phyloP scores from a whole-genome alignment of 2,329 filamentous ascomycete genomes.

The Emericellopsis cladophorae region DNA sequence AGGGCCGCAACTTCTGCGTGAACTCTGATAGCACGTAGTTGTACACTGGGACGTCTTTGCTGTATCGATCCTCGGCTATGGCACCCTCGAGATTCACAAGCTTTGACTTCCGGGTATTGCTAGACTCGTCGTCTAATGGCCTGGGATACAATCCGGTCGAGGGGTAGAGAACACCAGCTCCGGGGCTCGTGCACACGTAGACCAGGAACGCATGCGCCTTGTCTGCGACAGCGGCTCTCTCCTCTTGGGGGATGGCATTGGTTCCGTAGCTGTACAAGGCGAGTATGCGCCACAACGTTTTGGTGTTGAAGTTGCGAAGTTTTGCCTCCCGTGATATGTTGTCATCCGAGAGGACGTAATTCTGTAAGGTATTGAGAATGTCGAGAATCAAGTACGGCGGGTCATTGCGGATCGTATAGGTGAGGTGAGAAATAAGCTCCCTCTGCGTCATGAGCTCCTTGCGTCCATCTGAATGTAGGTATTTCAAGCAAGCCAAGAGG shows the following conservation, averaged over 20 bases:
- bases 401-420: slow-evolving; percentile 68
- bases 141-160: slow-evolving; percentile 79
- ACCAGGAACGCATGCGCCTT: slow-evolving; percentile 65
- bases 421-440: slow-evolving; percentile 72
- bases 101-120: neutral
- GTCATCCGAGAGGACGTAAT: slow-evolving; percentile 61
- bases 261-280: slow-evolving; percentile 55
- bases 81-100: slow-evolving; percentile 52
- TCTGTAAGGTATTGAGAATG: slow-evolving; percentile 57
- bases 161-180: slow-evolving; percentile 61
- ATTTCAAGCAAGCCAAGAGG: slow-evolving; percentile 65
- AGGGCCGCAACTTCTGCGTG: slow-evolving; percentile 66
- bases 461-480: slow-evolving; percentile 65
- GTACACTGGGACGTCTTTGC: slow-evolving; percentile 56
- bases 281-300: slow-evolving; percentile 59
- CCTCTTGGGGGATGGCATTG: slow-evolving; percentile 24
- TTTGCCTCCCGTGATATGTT: slow-evolving; percentile 64
- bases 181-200: slow-evolving; percentile 59
- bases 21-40: slow-evolving; percentile 74
- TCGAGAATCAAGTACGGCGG: slow-evolving; percentile 63
- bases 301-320: slow-evolving; percentile 61
- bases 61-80: slow-evolving; percentile 56
- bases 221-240: slow-evolving; percentile 42
- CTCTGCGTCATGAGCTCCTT: slow-evolving; percentile 68
- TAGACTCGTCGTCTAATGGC: slow-evolving; percentile 39